phyloP scores from a whole-genome alignment of 2,329 filamentous ascomycete species.

The Cryphonectria parasitica region DNA sequence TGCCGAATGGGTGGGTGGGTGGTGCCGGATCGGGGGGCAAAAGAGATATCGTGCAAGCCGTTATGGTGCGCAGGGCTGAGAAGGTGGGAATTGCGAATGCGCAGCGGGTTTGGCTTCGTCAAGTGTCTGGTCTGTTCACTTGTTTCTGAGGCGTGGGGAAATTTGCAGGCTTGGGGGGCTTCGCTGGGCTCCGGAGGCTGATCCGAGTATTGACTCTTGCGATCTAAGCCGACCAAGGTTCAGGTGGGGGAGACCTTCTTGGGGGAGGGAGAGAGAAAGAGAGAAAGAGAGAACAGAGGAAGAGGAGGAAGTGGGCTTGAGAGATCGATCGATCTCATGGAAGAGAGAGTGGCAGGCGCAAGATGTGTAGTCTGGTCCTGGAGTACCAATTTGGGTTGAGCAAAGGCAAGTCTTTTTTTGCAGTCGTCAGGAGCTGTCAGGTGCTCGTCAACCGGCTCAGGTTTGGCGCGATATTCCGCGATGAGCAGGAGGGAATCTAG shows the following conservation, averaged over 20 bases:
- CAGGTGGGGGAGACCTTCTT: background rate
- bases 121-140: slow-evolving; percentile 1
- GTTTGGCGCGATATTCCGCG: slow-evolving; percentile 15
- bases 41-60: background rate
- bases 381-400: background rate
- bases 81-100: background rate
- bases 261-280: no score
- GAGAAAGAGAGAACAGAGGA: background rate
- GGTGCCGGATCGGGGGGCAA: background rate
- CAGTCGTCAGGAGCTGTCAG: slow-evolving; percentile 12
- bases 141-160: background rate
- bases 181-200: background rate
- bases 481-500: background rate
- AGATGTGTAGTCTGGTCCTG: background rate
- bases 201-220: background rate
- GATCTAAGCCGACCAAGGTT: background rate
- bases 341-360: background rate
- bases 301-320: background rate
- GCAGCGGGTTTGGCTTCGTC: background rate
- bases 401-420: background rate
- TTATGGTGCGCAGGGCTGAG: background rate
- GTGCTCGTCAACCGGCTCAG: slow-evolving; percentile 8
- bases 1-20: background rate
- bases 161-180: background rate
- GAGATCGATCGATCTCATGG: background rate